phyloP scores from a whole-genome alignment of 345 rosid species.

The Gossypium ekmanianum region DNA sequence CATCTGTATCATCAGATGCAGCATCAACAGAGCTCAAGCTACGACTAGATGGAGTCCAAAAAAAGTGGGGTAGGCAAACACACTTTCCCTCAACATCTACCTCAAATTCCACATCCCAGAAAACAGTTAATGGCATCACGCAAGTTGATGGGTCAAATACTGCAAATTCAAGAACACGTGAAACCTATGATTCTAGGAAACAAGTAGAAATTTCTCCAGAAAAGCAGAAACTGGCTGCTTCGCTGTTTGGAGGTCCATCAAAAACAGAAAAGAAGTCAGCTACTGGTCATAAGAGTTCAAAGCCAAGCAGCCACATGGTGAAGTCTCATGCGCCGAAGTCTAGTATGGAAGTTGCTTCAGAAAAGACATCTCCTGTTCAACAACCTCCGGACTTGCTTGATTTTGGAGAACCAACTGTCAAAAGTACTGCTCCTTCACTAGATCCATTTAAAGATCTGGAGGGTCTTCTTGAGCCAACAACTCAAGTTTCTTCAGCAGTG shows the following conservation, averaged over 20 bases:
- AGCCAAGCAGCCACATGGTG: slow-evolving; percentile 38
- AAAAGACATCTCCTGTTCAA: slow-evolving; percentile 43
- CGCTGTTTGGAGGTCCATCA: slow-evolving; percentile 79
- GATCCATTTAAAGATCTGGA: slow-evolving; percentile 91
- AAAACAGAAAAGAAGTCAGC: slow-evolving; percentile 60
- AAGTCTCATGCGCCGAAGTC: slow-evolving; percentile 30
- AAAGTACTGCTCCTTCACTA: slow-evolving; percentile 29
- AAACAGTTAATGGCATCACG: slow-evolving; percentile 46
- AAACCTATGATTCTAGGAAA: slow-evolving; percentile 55
- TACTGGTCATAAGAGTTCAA: slow-evolving; percentile 46
- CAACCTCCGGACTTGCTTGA: slow-evolving; percentile 92
- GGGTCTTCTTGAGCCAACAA: slow-evolving; percentile 59
- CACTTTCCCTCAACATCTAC: slow-evolving; percentile 54
- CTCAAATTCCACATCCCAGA: slow-evolving; percentile 42
- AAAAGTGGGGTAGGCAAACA: slow-evolving; percentile 84
- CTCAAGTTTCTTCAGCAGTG: slow-evolving; percentile 20
- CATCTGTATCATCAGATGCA: slow-evolving; percentile 51
- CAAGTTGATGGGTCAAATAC: slow-evolving; percentile 40
- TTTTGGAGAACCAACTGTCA: slow-evolving; percentile 56
- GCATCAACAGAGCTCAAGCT: slow-evolving; percentile 66
- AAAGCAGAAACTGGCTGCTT: slow-evolving; percentile 96
- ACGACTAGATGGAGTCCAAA: slow-evolving; percentile 95
- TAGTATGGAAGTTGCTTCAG: slow-evolving; percentile 21
- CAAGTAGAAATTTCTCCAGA: slow-evolving; percentile 65
- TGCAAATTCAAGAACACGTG: slow-evolving; percentile 45